Percentiles rank a stretch among this genome's conserved stretches.
Evolutionary conservation across 2,329 filamentous ascomycete species (phyloP).

Genomic region (Dactylellina cionopaga): DNA sequence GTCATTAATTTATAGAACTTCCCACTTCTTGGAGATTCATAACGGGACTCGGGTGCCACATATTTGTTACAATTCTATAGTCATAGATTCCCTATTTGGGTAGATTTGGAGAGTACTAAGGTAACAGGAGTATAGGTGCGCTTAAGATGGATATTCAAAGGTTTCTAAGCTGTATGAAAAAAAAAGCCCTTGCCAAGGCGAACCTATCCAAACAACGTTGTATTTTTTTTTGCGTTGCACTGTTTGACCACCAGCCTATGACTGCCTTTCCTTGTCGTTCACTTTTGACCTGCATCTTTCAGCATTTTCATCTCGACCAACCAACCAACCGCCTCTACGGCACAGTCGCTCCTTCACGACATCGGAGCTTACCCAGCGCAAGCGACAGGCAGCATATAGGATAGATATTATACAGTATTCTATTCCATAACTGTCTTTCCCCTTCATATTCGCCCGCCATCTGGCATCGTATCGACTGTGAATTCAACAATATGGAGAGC

Average conservation of each 20-base stretch:
- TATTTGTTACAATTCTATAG: too few relatives aligned
- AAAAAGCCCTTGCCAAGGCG: too few relatives aligned
- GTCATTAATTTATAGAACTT: too few relatives aligned
- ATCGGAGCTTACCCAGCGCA: background rate
- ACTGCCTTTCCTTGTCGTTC: background rate
- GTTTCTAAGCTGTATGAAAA: too few relatives aligned
- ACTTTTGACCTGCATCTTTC: background rate
- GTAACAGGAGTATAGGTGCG: too few relatives aligned
- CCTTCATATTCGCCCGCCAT: background rate
- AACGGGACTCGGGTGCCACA: too few relatives aligned
- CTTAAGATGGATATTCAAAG: too few relatives aligned
- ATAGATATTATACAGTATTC: background rate
- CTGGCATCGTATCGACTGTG: background rate
- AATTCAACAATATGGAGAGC: conserved; percentile 27
- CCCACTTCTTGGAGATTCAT: too few relatives aligned
- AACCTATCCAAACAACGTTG: background rate
- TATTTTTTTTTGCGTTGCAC: conserved; percentile 5
- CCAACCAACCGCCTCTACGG: background rate
- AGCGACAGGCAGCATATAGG: background rate
- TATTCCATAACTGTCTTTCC: too few relatives aligned
- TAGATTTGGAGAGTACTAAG: too few relatives aligned
- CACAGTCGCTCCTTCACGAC: background rate
- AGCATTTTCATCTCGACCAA: background rate
- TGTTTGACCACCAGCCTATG: background rate
- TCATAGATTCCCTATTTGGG: too few relatives aligned